Base-by-base conservation (phyloP, 2,329 filamentous ascomycete genomes). In the Microcyclospora tardicrescens region DNA sequence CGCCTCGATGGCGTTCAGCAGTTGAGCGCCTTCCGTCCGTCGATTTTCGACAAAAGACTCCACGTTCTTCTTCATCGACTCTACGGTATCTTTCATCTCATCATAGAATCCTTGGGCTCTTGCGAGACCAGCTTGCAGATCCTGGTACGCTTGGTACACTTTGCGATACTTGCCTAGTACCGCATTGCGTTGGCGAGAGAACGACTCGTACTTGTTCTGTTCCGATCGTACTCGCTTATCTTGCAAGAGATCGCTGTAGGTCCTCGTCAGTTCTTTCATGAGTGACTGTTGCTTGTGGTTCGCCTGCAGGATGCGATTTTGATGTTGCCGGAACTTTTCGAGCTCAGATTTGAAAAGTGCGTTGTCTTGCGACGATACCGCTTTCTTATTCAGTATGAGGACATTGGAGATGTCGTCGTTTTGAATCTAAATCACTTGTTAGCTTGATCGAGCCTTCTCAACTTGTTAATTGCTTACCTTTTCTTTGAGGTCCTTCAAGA, bases 371-470 rank as follows among this genome's bases (percentile, higher is more conserved):
- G 85, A 93, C 14, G 85, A 74, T 54, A 96, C 89, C 2, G 85
- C 81, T 63, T 96, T 98, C 60, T 96, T 96, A 69, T 98, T 98
- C 42, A 98, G 67, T 40, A 98, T 98, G 43, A 98, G 70, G 10
- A 96, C 87, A 55, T 94, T 91, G 5, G 87, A 95, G 46, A 98
- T 98, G 54, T 98, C 93, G 55, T 98, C 93, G 48, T 82, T 85
- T 62, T 93, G 89, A 38, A 89, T 81, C 89, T 95, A 47, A 11
- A 10, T 14, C 14, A 5, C 10, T 4, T 5, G 10, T 32, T 32
- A 32, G 30, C 30, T 32, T 24, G 19, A 28, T 31, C 11, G 12
- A 13, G 39, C 35, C 30, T 15, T 10, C 6, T 5, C 4, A 4
- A 32, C 12, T 27, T 30, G 29, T 35, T 34, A n/a, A 16, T 13